These are phyloP conservation scores for Hymenoscyphus salicellus DNA, from an alignment of 2,329 filamentous ascomycete species.

Conservation along the genomic window DNA sequence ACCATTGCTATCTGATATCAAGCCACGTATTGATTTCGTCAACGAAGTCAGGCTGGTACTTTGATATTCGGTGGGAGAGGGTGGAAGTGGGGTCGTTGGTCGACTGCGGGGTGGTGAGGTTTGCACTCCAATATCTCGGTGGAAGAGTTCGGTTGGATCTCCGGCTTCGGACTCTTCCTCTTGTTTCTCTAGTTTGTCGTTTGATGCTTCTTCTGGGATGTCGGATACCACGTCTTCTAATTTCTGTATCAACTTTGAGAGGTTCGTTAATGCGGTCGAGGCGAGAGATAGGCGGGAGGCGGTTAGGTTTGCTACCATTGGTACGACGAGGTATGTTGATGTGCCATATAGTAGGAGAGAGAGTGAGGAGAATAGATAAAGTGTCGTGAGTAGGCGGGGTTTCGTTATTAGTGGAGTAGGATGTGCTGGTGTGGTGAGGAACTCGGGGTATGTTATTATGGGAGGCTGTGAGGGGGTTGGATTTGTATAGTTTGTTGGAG, in stretches of 20 bases:
- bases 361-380: conserved; percentile 56
- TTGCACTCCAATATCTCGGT: conserved; percentile 77
- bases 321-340: conserved; percentile 65
- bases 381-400: conserved; percentile 54
- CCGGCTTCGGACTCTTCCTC: conserved; percentile 47
- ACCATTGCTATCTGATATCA: conserved; percentile 43
- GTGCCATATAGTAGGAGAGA: conserved; percentile 68
- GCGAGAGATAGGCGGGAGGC: conserved; percentile 52
- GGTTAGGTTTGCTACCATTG: conserved; percentile 51
- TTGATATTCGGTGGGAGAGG: conserved; percentile 30
- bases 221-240: conserved; percentile 59
- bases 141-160: conserved; percentile 75
- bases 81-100: not conserved
- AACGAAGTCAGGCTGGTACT: conserved; percentile 43
- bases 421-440: conserved; percentile 55
- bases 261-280: conserved; percentile 46
- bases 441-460: conserved; percentile 69
- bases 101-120: conserved; percentile 52
- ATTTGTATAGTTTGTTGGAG: conserved; percentile 40
- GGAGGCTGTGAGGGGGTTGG: conserved; percentile 44
- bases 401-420: conserved; percentile 63
- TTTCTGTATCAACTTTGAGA: conserved; percentile 49
- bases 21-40: conserved; percentile 49
- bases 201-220: conserved; percentile 45
- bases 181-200: conserved; percentile 23